These are phyloP conservation scores for Eimeria sp. DNA, from an alignment of 169 alveolate genomes.

Conservation along the genomic window DNA sequence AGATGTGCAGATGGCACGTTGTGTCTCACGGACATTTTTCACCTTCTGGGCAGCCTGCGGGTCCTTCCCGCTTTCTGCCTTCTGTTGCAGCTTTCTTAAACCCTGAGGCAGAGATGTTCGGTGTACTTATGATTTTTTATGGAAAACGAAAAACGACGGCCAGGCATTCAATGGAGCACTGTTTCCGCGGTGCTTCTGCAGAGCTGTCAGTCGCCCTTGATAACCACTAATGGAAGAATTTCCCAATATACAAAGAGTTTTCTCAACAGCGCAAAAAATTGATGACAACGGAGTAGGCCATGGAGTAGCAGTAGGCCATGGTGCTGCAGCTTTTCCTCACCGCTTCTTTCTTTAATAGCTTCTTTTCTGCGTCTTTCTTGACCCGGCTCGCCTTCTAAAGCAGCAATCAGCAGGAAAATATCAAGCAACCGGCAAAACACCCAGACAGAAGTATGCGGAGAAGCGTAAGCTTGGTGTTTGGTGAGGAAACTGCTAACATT, in stretches of 20 bases:
- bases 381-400: constrained; percentile 15
- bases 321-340: neutral
- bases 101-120: neutral
- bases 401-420: neutral
- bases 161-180: neutral
- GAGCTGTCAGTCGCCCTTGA: neutral
- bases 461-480: neutral
- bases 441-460: neutral
- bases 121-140: neutral
- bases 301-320: neutral
- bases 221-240: neutral
- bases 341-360: neutral
- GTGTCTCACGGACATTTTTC: neutral
- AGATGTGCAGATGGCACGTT: neutral
- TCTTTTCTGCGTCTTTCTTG: constrained; percentile 44
- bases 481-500: neutral
- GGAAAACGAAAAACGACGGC: too few relatives aligned
- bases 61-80: constrained; percentile 40
- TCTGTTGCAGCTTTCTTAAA: constrained; percentile 33
- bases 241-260: neutral
- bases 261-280: neutral
- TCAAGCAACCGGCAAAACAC: neutral
- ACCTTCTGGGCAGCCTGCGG: constrained; percentile 37
- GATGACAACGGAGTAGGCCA: neutral
- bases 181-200: neutral